Evolutionary conservation across 768 basidiomycete species (phyloP).

Genomic region (Arthromyces matolae): DNA sequence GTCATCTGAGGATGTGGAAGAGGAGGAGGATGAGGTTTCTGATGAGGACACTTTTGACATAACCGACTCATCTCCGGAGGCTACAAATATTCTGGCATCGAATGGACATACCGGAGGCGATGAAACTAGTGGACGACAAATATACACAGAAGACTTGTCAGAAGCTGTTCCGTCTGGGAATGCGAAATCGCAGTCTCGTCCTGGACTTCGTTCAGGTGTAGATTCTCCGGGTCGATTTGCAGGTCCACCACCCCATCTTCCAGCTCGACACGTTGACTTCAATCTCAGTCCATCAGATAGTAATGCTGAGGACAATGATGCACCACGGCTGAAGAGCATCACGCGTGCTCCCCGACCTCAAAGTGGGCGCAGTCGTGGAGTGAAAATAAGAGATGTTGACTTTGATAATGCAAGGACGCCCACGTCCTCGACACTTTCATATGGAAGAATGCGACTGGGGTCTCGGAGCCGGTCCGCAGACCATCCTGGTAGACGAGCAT

Average conservation of each 20-base stretch:
- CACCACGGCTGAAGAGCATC: constrained; percentile 32
- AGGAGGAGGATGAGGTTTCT: constrained; percentile 47
- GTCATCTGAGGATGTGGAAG: constrained; percentile 29
- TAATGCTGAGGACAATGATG: constrained; percentile 24
- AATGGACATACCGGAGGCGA: constrained; percentile 14
- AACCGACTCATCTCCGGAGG: constrained; percentile 77
- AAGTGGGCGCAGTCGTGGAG: constrained; percentile 49
- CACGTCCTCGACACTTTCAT: constrained; percentile 40
- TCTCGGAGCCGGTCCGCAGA: constrained; percentile 37
- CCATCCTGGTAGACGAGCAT: constrained; percentile 48
- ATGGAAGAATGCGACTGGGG: constrained; percentile 29
- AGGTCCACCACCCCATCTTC: constrained; percentile 47
- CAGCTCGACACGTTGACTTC: constrained; percentile 48
- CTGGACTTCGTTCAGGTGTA: constrained; percentile 50
- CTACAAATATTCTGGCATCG: constrained; percentile 12
- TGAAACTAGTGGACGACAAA: constrained; percentile 15
- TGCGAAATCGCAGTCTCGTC: constrained; percentile 44
- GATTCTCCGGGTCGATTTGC: constrained; percentile 62
- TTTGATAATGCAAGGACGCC: constrained; percentile 57
- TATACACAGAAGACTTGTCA: constrained; percentile 23
- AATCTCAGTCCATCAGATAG: constrained; percentile 23
- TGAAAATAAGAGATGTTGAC: constrained; percentile 56
- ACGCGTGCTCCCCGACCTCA: constrained; percentile 24
- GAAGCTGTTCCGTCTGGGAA: constrained; percentile 28
- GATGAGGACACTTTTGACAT: constrained; percentile 81